A percentile compares a stretch with the other conserved stretches of the same genome.
These are phyloP conservation scores for Jatropha multifida DNA, from an alignment of 441 rosid species.

Conservation along the genomic window DNA sequence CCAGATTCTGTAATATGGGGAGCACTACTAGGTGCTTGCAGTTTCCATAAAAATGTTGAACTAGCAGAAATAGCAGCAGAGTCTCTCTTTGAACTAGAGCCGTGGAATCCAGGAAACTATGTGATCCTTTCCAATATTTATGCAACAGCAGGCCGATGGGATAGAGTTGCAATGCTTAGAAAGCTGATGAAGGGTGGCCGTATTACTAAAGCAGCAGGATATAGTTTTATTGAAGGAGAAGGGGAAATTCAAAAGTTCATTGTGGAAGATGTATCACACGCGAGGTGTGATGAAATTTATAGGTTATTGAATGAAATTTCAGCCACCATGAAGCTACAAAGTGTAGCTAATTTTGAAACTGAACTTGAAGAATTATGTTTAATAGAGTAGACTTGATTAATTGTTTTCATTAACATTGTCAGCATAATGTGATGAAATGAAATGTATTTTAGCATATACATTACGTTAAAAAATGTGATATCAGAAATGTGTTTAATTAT, in stretches of 20 bases:
- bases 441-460: no score
- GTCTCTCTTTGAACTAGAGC: constrained; percentile 56
- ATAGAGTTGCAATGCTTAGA: constrained; percentile 63
- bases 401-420: neutral
- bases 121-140: constrained; percentile 49
- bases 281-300: constrained; percentile 48
- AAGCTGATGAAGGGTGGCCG: constrained; percentile 64
- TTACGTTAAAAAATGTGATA: no score
- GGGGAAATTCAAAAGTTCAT: constrained; percentile 62
- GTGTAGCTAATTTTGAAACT: constrained; percentile 25
- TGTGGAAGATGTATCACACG: constrained; percentile 65
- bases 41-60: constrained; percentile 61
- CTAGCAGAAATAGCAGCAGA: constrained; percentile 65
- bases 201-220: constrained; percentile 70
- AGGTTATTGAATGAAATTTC: constrained; percentile 39
- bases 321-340: constrained; percentile 39
- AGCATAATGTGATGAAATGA: no score
- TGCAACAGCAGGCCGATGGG: constrained; percentile 48
- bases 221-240: constrained; percentile 60
- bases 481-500: no score
- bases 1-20: constrained; percentile 77
- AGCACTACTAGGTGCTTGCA: constrained; percentile 70
- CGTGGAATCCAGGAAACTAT: constrained; percentile 57
- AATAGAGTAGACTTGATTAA: constrained; percentile 20
- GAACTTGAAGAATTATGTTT: constrained; percentile 34